Evolutionary conservation across 2,329 filamentous ascomycete species (phyloP), one percentile per base, ranked within the genome.

Genomic region (Aspergillus arachidicola): DNA sequence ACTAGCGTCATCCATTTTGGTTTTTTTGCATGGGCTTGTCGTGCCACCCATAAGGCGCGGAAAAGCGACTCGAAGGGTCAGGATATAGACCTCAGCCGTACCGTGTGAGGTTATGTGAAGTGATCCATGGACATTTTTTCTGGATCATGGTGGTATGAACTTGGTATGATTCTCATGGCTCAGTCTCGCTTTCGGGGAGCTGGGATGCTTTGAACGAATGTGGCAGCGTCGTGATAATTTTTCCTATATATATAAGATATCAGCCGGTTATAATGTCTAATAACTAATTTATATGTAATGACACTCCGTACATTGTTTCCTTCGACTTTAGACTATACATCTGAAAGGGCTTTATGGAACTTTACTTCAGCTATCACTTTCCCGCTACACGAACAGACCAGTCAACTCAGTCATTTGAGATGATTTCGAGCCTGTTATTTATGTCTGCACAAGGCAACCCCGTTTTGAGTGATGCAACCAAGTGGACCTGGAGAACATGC

Each of bases 1-100:
- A 9, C 7, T 34, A 64, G 63, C 3, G 2, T 62, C 14, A 62
- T 64, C n/a, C 60, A 64, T 21, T 56, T 64, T 55, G 59, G 63
- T 21, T 59, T 62, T 14, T 64, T 64, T 26, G 63, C 58, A 9
- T 58, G 60, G 60, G 50, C 57, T 10, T 64, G 63, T 21, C 34
- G 53, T 10, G 56, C 60, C 2, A 54, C 57, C 11, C 41, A 64
- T 38, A 59, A 59, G 36, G n/a, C 43, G 34, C 63, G 63, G 26
- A 64, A 62, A 43, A 51, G 58, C 10, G 26, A 19, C 45, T 51
- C 32, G 14, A 59, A 38, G 28, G n/a, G 21, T 43, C 41, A 43
- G 41, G 41, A 43, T 21, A 21, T 43, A n/a, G 41, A 21, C 7
- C 41, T 11, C 19, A 0, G 4, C 41, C n/a, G 19, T 4, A 21